Evolutionary conservation across 208 protist species (phyloP).

Genomic region (Phytomonas francai): DNA sequence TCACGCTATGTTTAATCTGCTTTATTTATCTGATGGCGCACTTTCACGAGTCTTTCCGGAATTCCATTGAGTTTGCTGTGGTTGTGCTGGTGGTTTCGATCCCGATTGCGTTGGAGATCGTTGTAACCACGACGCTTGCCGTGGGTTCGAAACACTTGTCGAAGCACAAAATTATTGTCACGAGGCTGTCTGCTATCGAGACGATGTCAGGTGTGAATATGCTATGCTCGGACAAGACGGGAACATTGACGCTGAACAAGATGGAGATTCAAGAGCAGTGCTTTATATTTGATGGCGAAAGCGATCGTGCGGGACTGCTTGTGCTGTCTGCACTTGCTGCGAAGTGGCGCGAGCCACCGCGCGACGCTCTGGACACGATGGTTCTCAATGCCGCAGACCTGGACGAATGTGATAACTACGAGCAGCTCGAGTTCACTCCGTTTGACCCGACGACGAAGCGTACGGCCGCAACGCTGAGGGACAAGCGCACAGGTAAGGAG

Average conservation of each 20-base stretch:
- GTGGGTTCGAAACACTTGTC: slow-evolving; percentile 89
- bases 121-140: slow-evolving; percentile 83
- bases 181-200: slow-evolving; percentile 90
- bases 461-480: slow-evolving; percentile 53
- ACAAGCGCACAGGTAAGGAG: slow-evolving; percentile 48
- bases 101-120: slow-evolving; percentile 80
- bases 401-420: slow-evolving; percentile 75
- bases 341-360: slow-evolving; percentile 86
- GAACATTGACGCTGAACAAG: slow-evolving; percentile 92
- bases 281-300: slow-evolving; percentile 58
- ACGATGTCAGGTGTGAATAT: slow-evolving; percentile 87
- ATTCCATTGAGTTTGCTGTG: slow-evolving; percentile 66
- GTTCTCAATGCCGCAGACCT: slow-evolving; percentile 64
- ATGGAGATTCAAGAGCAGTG: slow-evolving; percentile 81
- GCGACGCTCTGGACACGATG: slow-evolving; percentile 88
- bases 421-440: slow-evolving; percentile 57
- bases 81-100: slow-evolving; percentile 92
- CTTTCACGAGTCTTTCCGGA: slow-evolving; percentile 52
- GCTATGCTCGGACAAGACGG: slow-evolving; percentile 94
- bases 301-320: slow-evolving; percentile 50
- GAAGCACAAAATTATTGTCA: slow-evolving; percentile 92
- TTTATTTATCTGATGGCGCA: slow-evolving; percentile 74
- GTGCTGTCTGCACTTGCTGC: slow-evolving; percentile 77
- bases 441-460: slow-evolving; percentile 67
- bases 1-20: slow-evolving; percentile 62